Percentiles rank a stretch among this genome's conserved stretches.
Evolutionary conservation across 2,329 filamentous ascomycete genomes (phyloP).

Genomic region (Alternaria ethzedia): DNA sequence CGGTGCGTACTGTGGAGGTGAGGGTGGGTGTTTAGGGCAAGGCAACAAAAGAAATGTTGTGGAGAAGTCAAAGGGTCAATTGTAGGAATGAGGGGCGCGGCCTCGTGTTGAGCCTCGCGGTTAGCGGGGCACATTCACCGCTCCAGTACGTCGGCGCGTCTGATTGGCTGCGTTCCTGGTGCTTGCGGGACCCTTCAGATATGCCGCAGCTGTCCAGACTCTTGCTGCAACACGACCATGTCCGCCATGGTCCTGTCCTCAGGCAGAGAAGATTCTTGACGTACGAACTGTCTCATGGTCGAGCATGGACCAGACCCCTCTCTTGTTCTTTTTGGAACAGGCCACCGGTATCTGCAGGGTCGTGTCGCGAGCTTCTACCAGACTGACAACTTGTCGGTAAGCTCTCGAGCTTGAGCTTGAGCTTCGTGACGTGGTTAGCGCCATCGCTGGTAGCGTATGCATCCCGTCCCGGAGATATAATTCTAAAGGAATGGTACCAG

Average conservation of each 20-base stretch:
- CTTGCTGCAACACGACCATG: conserved; percentile 6
- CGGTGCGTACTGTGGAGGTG: neutral
- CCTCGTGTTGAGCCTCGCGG: conserved; percentile 25
- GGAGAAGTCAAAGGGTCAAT: conserved; percentile 16
- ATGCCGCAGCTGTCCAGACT: conserved; percentile 13
- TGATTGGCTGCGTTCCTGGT: conserved; percentile 28
- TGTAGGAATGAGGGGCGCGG: conserved; percentile 19
- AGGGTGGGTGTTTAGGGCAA: neutral
- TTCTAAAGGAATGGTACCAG: neutral
- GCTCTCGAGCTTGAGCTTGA: neutral
- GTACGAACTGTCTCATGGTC: conserved; percentile 5
- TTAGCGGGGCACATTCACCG: conserved; percentile 37
- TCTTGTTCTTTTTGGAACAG: conserved; percentile 6
- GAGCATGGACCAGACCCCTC: conserved; percentile 13
- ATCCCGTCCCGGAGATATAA: conserved; percentile 2
- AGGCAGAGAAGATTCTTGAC: neutral
- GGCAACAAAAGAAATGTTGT: conserved; percentile 13
- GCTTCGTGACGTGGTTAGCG: conserved; percentile 17
- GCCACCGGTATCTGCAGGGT: neutral
- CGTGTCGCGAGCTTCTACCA: neutral
- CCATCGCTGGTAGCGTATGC: conserved; percentile 1
- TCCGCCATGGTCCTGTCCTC: neutral
- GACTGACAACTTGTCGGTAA: neutral
- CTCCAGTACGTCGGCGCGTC: conserved; percentile 10
- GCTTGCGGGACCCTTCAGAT: conserved; percentile 13